These are phyloP conservation scores for Didymella sp. DNA, from an alignment of 2,329 filamentous ascomycete genomes.

Conservation along the genomic window DNA sequence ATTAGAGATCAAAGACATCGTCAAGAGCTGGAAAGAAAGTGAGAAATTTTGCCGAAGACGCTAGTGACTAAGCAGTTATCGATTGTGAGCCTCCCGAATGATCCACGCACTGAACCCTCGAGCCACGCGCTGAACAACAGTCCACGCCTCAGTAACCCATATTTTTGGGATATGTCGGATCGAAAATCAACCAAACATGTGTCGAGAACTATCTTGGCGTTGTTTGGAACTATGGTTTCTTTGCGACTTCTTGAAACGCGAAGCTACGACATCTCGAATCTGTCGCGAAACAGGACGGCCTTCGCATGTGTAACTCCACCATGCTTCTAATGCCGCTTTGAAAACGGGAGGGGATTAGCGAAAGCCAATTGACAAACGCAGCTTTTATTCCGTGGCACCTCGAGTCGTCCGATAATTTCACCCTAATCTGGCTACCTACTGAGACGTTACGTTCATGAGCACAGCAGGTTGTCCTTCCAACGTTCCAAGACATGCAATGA, in stretches of 20 bases:
- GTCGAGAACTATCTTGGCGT: conserved; percentile 1
- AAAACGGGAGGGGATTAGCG: conserved; percentile 3
- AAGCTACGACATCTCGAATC: conserved; percentile 13
- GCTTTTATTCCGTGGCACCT: not conserved
- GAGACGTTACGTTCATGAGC: not conserved
- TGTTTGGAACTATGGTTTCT: conserved; percentile 11
- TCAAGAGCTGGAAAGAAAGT: not conserved
- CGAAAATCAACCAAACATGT: conserved; percentile 18
- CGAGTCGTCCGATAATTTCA: not conserved
- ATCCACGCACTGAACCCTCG: not conserved
- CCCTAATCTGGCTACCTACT: not conserved
- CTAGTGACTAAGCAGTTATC: conserved; percentile 21
- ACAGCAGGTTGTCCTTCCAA: not conserved
- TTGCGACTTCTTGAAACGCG: conserved; percentile 29
- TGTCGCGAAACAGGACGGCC: conserved; percentile 33
- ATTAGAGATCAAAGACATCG: not conserved
- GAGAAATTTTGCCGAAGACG: conserved; percentile 14
- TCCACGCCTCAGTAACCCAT: conserved; percentile 15
- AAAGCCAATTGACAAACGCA: not conserved
- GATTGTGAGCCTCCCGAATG: not conserved
- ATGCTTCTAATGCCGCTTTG: conserved; percentile 11
- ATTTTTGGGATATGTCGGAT: not conserved
- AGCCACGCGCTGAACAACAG: conserved; percentile 5
- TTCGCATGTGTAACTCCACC: conserved; percentile 17
- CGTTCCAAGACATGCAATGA: not conserved